Evolutionary conservation across 768 basidiomycete genomes (phyloP), one percentile per base, ranked within the genome.

Genomic region (Phlegmacium glaucopus): DNA sequence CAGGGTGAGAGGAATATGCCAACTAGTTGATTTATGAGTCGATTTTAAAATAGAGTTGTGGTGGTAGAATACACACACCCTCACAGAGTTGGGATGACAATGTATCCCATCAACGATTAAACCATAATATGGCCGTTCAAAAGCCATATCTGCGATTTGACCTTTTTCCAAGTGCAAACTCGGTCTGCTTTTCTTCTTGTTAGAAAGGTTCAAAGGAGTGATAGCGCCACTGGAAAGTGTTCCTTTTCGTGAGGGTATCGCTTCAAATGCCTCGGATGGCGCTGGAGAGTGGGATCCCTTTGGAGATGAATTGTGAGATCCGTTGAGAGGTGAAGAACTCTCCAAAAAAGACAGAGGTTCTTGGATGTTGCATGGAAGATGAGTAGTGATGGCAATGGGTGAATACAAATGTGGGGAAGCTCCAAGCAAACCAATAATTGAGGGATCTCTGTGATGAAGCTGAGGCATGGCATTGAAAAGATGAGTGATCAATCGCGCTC

Each of bases 401-500:
- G 74, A 70, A 17, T 74, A 74, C 30, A 81, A 66, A 58, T 80
- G 76, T 1, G 85, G 87, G 11, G 85, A 85, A 34, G 90, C 79
- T 22, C 90, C 90, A 44, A 95, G 68, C 7, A 94, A 76, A 22
- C 93, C 93, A 47, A 94, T 91, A 59, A 94, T 90, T 9, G 89
- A 89, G 9, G 93, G 92, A 62, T 94, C 91, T 28, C 93, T 79
- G 61, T 95, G 92, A 62, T 94, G 87, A 32, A 90, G 66, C 57
- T 87, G 88, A 11, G 88, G 88, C 91, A 93, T 93, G 6, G 91
- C 90, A 55, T 95, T 95, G 81, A 92, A 94, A 18, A 94, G 72
- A 65, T 94, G 93, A 0, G 93, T 94, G 54, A 94, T 90, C 48
- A 92, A 79, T n/a, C 82, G 75, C 6, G 90, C 88, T 15, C 92